Conservation (phyloP, 2,329 filamentous ascomycete genomes). For the Lizonia empirigonia region DNA sequence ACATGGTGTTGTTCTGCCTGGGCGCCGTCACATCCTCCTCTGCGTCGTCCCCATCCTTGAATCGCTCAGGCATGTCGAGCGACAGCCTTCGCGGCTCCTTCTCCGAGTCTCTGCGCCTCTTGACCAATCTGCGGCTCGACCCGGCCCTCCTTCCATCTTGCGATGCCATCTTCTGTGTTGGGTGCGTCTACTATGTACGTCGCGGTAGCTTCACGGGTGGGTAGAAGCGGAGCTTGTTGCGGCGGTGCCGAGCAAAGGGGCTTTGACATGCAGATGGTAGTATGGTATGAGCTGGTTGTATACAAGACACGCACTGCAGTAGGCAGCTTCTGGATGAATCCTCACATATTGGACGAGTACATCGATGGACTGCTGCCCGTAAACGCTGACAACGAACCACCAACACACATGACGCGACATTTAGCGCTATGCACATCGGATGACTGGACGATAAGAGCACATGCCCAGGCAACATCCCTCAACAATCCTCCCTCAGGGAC, state of each 20-base stretch:
- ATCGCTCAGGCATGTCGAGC: constrained; percentile 62
- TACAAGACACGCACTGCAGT: constrained; percentile 32
- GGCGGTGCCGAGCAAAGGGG: constrained; percentile 23
- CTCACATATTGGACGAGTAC: constrained; percentile 43
- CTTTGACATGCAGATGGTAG: constrained; percentile 5
- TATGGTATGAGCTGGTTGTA: constrained; percentile 3
- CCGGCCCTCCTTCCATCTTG: constrained; percentile 38
- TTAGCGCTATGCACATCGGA: constrained; percentile 12
- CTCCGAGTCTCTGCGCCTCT: constrained; percentile 39
- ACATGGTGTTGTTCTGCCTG: constrained; percentile 57
- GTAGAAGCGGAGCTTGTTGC: constrained; percentile 19
- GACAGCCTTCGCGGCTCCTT: constrained; percentile 46
- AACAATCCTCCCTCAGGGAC: constrained; percentile 16
- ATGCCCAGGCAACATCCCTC: constrained; percentile 18
- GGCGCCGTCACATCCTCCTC: constrained; percentile 66
- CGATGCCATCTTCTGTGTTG: constrained; percentile 39
- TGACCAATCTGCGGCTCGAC: constrained; percentile 40
- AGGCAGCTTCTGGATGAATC: constrained; percentile 33
- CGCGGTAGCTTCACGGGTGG: constrained; percentile 7
- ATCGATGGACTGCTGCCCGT: constrained; percentile 37
- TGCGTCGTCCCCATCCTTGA: constrained; percentile 64
- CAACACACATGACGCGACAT: constrained; percentile 27
- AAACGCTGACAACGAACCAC: constrained; percentile 31
- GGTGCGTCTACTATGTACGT: constrained; percentile 18
- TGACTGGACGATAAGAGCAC: constrained; percentile 16